A percentile compares a stretch with the other conserved stretches of the same genome.
phyloP scores from a whole-genome alignment of 805 yeast species.

The Starmerella bacillaris region DNA sequence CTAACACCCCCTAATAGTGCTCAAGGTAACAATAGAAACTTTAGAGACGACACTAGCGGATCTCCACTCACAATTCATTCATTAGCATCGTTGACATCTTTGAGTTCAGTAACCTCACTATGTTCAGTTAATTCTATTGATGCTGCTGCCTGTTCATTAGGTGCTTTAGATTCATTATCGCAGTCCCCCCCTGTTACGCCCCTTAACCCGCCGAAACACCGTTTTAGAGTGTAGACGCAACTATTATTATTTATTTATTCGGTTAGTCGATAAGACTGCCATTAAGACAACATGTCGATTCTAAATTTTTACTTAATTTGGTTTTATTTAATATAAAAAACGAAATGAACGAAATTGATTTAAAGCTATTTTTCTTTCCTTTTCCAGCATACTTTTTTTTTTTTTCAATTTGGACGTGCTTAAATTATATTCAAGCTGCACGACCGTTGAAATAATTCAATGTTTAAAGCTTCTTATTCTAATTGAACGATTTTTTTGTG shows the following conservation, averaged over 20 bases:
- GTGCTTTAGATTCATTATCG: conserved; percentile 7
- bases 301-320: too few species aligned
- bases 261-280: too few species aligned
- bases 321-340: too few species aligned
- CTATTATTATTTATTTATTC: conserved; percentile 3
- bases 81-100: conserved; percentile 11
- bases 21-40: not conserved
- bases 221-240: conserved; percentile 13
- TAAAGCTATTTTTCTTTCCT: too few species aligned
- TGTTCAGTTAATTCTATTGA: conserved; percentile 6
- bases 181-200: conserved; percentile 17
- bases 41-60: conserved; percentile 7
- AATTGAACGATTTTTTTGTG: too few species aligned
- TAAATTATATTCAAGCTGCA: too few species aligned
- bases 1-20: conserved; percentile 13
- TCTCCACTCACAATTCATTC: conserved; percentile 14
- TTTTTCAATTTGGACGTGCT: too few species aligned
- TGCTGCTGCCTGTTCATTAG: conserved; percentile 5
- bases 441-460: too few species aligned
- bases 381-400: too few species aligned
- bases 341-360: too few species aligned
- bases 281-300: too few species aligned
- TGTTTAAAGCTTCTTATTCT: too few species aligned
- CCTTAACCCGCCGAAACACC: conserved; percentile 16
- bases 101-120: conserved; percentile 11